These are phyloP conservation scores for Pythium rhizo-oryzae DNA, from an alignment of 352 stramenopile species.

Conservation along the genomic window DNA sequence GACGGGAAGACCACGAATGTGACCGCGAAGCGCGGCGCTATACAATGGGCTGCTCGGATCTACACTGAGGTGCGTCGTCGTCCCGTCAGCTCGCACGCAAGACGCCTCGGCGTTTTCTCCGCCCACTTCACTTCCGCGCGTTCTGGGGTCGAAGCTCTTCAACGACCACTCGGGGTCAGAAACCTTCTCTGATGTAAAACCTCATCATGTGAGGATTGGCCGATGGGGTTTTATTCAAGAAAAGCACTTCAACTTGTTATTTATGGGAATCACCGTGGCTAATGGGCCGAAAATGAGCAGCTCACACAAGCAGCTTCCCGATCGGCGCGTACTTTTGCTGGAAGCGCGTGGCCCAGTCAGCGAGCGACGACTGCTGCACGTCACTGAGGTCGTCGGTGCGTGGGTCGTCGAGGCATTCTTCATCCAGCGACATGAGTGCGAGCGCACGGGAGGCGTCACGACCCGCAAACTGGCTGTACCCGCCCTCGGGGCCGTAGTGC, in stretches of 20 bases:
- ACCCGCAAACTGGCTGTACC: conserved; percentile 94
- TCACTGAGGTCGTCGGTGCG: conserved; percentile 79
- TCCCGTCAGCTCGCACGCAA: background rate
- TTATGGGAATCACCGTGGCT: conserved; percentile 21
- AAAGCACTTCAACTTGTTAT: conserved; percentile 30
- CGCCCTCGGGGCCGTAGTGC: conserved; percentile 92
- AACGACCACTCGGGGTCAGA: conserved; percentile 2
- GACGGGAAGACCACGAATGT: background rate
- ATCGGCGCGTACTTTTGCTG: conserved; percentile 93
- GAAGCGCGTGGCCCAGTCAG: conserved; percentile 95
- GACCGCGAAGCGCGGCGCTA: background rate
- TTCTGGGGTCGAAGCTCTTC: conserved; percentile 20
- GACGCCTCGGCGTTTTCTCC: background rate
- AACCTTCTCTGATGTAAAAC: conserved; percentile 8
- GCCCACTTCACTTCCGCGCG: background rate
- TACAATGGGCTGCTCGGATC: background rate
- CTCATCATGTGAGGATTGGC: background rate
- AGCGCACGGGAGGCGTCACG: conserved; percentile 92
- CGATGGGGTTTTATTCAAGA: conserved; percentile 17
- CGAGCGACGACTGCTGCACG: conserved; percentile 87
- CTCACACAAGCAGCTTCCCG: conserved; percentile 43
- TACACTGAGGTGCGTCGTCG: background rate
- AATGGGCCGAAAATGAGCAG: background rate
- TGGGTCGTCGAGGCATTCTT: conserved; percentile 85
- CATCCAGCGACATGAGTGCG: conserved; percentile 95